Evolutionary conservation across 306 rosid species (phyloP).

Genomic region (Abrus precatorius): DNA sequence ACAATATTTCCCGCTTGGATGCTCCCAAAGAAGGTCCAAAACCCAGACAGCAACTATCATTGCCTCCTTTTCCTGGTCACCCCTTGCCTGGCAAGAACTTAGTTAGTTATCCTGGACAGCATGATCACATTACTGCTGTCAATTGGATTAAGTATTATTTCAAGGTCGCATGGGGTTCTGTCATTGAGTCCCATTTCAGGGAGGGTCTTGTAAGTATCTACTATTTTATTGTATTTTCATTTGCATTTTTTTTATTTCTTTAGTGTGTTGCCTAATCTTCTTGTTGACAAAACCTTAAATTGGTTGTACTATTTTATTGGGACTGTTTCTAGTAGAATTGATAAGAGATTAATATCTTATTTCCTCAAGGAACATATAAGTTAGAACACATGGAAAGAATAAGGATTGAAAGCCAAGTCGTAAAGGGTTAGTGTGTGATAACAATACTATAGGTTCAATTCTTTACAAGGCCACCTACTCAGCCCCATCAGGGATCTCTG

Average conservation of each 20-base stretch:
- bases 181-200: slow-evolving; percentile 84
- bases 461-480: slow-evolving; percentile 9
- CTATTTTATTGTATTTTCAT: not conserved
- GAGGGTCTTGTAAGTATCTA: slow-evolving; percentile 79
- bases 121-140: slow-evolving; percentile 70
- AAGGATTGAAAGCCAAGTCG: not conserved
- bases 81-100: slow-evolving; percentile 70
- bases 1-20: slow-evolving; percentile 79
- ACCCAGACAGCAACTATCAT: slow-evolving; percentile 80
- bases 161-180: slow-evolving; percentile 63
- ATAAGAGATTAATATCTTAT: slow-evolving; percentile 25
- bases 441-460: slow-evolving; percentile 3
- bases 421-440: slow-evolving; percentile 3
- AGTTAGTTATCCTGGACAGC: slow-evolving; percentile 42
- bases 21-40: slow-evolving; percentile 78
- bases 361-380: slow-evolving; percentile 14
- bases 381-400: slow-evolving; percentile 16
- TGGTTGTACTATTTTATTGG: not conserved
- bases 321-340: slow-evolving; percentile 31
- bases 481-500: not conserved
- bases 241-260: not conserved
- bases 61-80: slow-evolving; percentile 84
- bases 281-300: slow-evolving; percentile 17
- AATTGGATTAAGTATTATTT: slow-evolving; percentile 92
- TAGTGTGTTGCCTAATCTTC: not conserved